Conservation (phyloP, 441 rosid species). For the Jatropha multifida region DNA sequence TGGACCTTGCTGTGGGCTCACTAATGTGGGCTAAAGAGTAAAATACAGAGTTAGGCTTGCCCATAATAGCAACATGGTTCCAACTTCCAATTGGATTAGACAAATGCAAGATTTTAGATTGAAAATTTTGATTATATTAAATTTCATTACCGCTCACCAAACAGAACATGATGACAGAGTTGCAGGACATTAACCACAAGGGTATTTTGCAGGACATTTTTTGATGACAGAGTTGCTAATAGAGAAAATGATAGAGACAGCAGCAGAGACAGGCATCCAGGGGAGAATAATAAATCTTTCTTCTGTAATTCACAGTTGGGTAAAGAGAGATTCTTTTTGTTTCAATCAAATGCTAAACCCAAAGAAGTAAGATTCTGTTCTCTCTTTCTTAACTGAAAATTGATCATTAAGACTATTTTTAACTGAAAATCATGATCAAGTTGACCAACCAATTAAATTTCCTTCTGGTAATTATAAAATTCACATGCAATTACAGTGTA, state of each 20-base stretch:
- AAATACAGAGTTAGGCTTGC: no score
- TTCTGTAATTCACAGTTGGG: slow-evolving; percentile 87
- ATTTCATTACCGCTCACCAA: no score
- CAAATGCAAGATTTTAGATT: not conserved
- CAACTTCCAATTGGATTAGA: not conserved
- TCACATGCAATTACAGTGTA: not conserved
- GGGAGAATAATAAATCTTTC: slow-evolving; percentile 89
- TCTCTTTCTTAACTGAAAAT: not conserved
- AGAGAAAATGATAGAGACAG: slow-evolving; percentile 83
- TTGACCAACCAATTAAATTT: not conserved
- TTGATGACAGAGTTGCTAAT: slow-evolving; percentile 72
- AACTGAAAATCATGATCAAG: not conserved
- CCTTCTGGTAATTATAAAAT: not conserved
- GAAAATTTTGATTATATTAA: no score
- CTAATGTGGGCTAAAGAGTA: not conserved
- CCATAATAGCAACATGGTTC: not conserved
- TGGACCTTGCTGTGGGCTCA: not conserved
- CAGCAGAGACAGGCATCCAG: slow-evolving; percentile 56
- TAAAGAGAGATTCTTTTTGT: slow-evolving; percentile 57
- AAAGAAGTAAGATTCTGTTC: slow-evolving; percentile 42
- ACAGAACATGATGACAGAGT: no score
- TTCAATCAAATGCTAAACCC: slow-evolving; percentile 66
- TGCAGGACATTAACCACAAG: not conserved
- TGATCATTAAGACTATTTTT: not conserved
- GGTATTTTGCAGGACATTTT: slow-evolving; percentile 67